Base-by-base conservation (phyloP, 768 basidiomycete species). In the Trametes cubensis region DNA sequence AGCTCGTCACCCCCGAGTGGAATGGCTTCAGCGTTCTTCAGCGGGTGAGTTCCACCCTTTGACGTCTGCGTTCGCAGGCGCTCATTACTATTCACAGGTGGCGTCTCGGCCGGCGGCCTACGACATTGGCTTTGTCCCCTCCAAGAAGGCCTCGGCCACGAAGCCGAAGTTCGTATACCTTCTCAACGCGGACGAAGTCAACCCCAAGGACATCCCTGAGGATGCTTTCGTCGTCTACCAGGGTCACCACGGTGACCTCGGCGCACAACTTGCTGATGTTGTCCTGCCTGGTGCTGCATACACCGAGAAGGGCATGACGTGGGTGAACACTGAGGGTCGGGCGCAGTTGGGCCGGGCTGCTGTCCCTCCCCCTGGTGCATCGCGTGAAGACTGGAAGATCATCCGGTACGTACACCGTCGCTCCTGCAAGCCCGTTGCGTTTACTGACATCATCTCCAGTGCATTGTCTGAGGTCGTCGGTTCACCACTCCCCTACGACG, bases 141-240 rank as follows among this genome's bases (percentile, higher is more conserved):
- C 95, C 13, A 81, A 89, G 69, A 82, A 85, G 66, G 91, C 95
- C 2, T 80, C 92, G 17, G 70, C 79, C 54, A 83, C 85, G 49
- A 87, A 84, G 64, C 90, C 97, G 65, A 99, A 98, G 77, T 98
- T 98, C 77, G 78, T 99, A 66, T 98, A 97, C 78, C 88, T 99
- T 53, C 84, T 99, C 60, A 95, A 95, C 73, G 95, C 97, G 7
- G 97, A 99, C 70, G 95, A 98, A 70, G 76, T 98, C 56, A 86
- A 95, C 73, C 90, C 94, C 42, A 83, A 85, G 52, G 85, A 89
- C 3, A 95, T 99, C 61, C 95, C 97, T 30, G 79, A 84, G 59
- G 85, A 94, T 68, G 94, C 96, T 3, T 98, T 98, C 70, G 95
- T 98, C 48, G 96, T 99, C 15, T 99, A 99, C 75, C 97, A 98